Evolutionary conservation across 1,284 basidiomycete species (phyloP).

Genomic region (Heterobasidion parviporum): DNA sequence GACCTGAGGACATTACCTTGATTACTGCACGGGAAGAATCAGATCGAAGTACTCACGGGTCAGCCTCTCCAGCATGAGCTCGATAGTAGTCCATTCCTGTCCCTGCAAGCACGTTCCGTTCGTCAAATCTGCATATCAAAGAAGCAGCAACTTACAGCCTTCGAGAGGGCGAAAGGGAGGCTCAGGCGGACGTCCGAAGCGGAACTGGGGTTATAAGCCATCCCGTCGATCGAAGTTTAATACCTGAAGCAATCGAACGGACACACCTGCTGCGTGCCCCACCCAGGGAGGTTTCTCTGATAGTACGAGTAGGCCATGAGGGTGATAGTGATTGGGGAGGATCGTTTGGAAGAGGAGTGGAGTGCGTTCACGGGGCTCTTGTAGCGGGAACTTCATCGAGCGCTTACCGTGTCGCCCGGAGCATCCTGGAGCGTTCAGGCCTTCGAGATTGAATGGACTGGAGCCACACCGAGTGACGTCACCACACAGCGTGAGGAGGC

Average conservation of each 20-base stretch:
- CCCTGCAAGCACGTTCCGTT: constrained; percentile 28
- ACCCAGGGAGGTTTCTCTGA: constrained; percentile 32
- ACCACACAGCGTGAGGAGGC: too few species aligned
- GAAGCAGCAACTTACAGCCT: constrained; percentile 28
- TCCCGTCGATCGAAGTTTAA: background rate
- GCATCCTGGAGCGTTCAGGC: too few species aligned
- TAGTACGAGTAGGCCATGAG: constrained; percentile 32
- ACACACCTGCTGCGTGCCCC: constrained; percentile 42
- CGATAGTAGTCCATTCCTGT: constrained; percentile 49
- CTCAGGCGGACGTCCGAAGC: constrained; percentile 40
- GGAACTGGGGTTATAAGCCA: constrained; percentile 25
- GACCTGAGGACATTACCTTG: constrained; percentile 24
- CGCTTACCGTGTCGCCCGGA: too few species aligned
- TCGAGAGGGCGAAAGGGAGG: constrained; percentile 48
- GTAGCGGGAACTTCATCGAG: too few species aligned
- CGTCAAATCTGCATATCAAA: constrained; percentile 10
- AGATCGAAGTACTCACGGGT: constrained; percentile 32
- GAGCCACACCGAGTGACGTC: too few species aligned
- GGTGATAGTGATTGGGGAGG: background rate
- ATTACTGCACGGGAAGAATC: background rate
- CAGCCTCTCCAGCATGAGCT: constrained; percentile 42
- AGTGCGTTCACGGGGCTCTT: too few species aligned
- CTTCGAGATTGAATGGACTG: too few species aligned
- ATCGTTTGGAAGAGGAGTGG: too few species aligned
- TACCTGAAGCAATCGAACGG: background rate